Evolutionary conservation across 2,329 filamentous ascomycete genomes (phyloP), one percentile per base, ranked within the genome.

Genomic region (Orbilia oligospora): DNA sequence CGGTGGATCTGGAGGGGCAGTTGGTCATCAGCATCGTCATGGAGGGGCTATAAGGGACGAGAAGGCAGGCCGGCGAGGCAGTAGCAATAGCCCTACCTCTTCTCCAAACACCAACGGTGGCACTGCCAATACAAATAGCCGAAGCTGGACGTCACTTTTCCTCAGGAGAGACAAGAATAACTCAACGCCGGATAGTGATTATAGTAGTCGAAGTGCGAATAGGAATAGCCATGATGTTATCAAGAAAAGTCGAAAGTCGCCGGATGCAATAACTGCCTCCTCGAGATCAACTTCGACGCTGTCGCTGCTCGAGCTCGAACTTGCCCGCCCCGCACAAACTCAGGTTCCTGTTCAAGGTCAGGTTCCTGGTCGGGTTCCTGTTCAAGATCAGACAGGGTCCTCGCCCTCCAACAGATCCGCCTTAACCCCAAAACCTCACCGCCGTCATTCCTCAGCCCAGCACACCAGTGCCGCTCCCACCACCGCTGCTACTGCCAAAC

Each of bases 101-200:
- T 44, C 68, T 3, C 18, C 67, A 16, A 58, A 27, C 27, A 41
- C 10, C 20, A 22, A 36, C 30, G 48, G 22, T 18, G 44, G 30
- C 48, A 63, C 65, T 56, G 67, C 55, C 8, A 38, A 41, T 67
- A 67, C 70, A 73, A 73, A 73, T 73, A 73, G 70, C 65, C 70
- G 70, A 48, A 70, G 58, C 51, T 76, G 72, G 72, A 76, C 72
- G 66, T 70, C 72, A 71, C 66, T 76, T 41, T 76, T 76, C 24
- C 38, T 70, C 9, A 55, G 48, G 51, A 58, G 61, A 38, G 70
- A 73, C 38, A 76, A 65, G 49, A 63, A 56, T 51, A 56, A 27
- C 48, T 56, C 66, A 41, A 65, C 56, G 1, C 56, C 56, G 22
- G 66, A 66, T 18, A 68, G 55, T 46, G 38, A n/a, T 58, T 44